Percentiles rank a stretch among this genome's conserved stretches.
Conservation (phyloP, 768 basidiomycete genomes). For the Paxillus rubicundulus region DNA sequence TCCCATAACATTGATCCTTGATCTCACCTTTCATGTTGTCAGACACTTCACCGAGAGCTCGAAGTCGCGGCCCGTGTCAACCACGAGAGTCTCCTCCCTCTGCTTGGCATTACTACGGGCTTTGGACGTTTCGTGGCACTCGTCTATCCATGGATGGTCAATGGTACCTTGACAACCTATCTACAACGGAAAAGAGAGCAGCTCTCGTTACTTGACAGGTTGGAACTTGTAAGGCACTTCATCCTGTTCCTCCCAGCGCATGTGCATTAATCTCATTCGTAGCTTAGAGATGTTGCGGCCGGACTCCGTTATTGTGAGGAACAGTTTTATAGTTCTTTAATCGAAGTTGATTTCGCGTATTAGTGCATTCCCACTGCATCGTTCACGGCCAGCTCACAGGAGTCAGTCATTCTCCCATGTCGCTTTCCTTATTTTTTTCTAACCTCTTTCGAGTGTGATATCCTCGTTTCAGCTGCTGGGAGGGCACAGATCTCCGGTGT, state of each 20-base stretch:
- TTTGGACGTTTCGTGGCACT: conserved; percentile 28
- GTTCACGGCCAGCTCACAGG: conserved; percentile 21
- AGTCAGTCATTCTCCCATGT: background rate
- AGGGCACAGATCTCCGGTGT: conserved; percentile 44
- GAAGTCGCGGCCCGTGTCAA: too few relatives aligned
- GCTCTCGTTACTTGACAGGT: conserved; percentile 6
- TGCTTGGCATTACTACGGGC: conserved; percentile 20
- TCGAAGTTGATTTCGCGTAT: background rate
- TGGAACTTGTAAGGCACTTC: conserved; percentile 14
- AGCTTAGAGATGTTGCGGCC: conserved; percentile 12
- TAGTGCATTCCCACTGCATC: conserved; percentile 17
- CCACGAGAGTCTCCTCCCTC: conserved; percentile 22
- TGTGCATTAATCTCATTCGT: too few relatives aligned
- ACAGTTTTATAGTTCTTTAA: too few relatives aligned
- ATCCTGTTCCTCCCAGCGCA: too few relatives aligned
- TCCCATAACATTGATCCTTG: too few relatives aligned
- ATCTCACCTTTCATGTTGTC: too few relatives aligned
- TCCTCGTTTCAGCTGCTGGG: conserved; percentile 36
- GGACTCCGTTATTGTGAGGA: conserved; percentile 16
- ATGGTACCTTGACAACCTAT: conserved; percentile 23
- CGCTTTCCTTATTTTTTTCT: background rate
- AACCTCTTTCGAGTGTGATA: conserved; percentile 35
- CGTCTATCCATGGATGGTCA: conserved; percentile 27
- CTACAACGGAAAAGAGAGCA: conserved; percentile 8
- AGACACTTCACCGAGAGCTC: too few relatives aligned